Base-by-base conservation (phyloP, 2,329 filamentous ascomycete genomes). In the Magnaporthiopsis incrustans region DNA sequence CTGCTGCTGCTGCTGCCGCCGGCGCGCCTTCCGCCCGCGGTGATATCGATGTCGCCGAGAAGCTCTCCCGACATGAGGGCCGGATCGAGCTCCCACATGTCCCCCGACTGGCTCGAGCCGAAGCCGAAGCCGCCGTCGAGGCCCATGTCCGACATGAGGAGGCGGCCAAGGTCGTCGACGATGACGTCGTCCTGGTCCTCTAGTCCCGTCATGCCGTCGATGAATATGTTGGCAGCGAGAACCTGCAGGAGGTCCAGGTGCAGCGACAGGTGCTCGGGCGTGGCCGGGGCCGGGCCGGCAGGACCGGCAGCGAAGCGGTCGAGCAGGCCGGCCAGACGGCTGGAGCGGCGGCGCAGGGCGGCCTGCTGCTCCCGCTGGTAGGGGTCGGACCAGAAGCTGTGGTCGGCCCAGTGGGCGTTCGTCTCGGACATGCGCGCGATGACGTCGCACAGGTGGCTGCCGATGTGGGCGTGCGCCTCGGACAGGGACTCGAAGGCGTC, bases 171-270 rank as follows among this genome's bases (percentile, higher is more conserved):
- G 62, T 59, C 56, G 33, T 57, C 25, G 63, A 26, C 38, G 33
- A 57, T 14, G 63, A n/a, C 53, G 10, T 26, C 12, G 59, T n/a
- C 57, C 25, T 53, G n/a, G 11, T 25, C 27, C 25, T 57, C 44
- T 22, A 64, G 60, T 6, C 65, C 62, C 27, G 65, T 50, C 61
- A 65, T 64, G 38, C 62, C 60, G 25, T 62, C 33, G 38, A 57
- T 59, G 57, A 67, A 64, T 33, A 70, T 65, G 61, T 66, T 64
- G 14, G 68, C 65, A 62, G 64, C 65, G n/a, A 65, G 67, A 57
- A 69, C 68, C 66, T 69, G 65, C 18, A 70, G 60, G 3, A 68
- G 66, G 63, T 69, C 66, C 53, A 70, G 64, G 50, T 66, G 65
- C 7, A 69, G 62, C 27, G 60, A 64, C 35, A 65, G 58, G 12